phyloP scores from a whole-genome alignment of 176 grass and related monocot species.

The Oryza glumipatula region DNA sequence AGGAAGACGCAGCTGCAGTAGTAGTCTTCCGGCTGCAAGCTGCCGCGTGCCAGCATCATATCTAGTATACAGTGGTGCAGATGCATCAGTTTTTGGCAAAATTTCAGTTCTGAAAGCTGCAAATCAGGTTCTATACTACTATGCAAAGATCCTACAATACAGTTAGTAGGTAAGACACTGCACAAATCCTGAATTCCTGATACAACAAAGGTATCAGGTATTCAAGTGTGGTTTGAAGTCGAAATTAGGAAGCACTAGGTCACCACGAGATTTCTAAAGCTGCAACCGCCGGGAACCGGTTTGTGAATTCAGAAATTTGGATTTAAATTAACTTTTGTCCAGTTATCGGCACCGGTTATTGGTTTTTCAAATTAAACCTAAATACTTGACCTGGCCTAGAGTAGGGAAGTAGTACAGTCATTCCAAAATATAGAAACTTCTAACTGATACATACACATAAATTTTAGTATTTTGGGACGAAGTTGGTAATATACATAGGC shows the following conservation, averaged over 20 bases:
- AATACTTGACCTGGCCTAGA: conserved; percentile 17
- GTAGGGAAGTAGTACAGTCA: not conserved
- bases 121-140: not conserved
- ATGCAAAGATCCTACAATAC: not conserved
- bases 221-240: not conserved
- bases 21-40: not conserved
- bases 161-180: conserved; percentile 11
- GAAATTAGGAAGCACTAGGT: not conserved
- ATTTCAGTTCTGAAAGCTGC: conserved; percentile 1
- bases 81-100: not conserved
- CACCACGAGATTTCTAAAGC: not conserved
- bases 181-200: conserved; percentile 1
- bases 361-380: too few relatives aligned
- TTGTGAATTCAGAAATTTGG: not conserved
- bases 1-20: not conserved
- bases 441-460: too few relatives aligned
- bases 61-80: not conserved
- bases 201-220: not conserved
- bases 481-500: too few relatives aligned
- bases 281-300: too few relatives aligned
- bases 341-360: not conserved
- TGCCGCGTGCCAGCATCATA: not conserved
- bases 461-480: too few relatives aligned
- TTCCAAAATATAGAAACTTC: too few relatives aligned
- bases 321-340: not conserved